These are phyloP conservation scores for Neurospora sp. DNA, from an alignment of 495 filamentous ascomycete species.

Conservation along the genomic window DNA sequence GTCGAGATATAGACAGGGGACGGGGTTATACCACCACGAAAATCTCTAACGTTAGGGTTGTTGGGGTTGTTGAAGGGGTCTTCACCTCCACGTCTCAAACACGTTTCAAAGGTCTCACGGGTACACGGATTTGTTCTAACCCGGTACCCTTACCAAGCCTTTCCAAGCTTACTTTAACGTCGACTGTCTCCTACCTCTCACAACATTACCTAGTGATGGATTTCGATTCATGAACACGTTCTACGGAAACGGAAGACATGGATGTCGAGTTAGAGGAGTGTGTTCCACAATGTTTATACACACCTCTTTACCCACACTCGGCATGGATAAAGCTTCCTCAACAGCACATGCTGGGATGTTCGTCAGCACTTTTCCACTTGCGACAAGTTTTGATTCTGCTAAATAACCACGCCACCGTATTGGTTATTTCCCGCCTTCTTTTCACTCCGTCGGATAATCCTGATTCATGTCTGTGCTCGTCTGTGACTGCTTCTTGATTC, in stretches of 20 bases:
- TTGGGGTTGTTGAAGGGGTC: background rate
- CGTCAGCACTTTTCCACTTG: background rate
- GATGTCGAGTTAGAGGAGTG: background rate
- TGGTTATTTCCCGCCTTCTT: background rate
- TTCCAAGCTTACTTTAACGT: background rate
- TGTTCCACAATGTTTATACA: background rate
- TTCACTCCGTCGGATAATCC: background rate
- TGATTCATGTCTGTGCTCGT: background rate
- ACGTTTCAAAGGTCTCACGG: background rate
- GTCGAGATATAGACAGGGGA: background rate
- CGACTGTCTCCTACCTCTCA: background rate
- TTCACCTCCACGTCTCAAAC: background rate
- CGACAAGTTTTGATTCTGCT: background rate
- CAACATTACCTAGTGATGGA: background rate
- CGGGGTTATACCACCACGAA: background rate
- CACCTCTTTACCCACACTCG: background rate
- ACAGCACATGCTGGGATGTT: background rate
- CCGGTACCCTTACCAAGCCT: background rate
- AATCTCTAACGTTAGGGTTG: background rate
- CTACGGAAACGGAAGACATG: background rate
- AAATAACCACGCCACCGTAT: background rate
- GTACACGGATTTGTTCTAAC: background rate
- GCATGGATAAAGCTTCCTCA: background rate
- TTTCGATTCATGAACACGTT: background rate
- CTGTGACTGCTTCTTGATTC: background rate